Base-by-base conservation (phyloP, 805 yeast species). In the Starmerella riodocensis region DNA sequence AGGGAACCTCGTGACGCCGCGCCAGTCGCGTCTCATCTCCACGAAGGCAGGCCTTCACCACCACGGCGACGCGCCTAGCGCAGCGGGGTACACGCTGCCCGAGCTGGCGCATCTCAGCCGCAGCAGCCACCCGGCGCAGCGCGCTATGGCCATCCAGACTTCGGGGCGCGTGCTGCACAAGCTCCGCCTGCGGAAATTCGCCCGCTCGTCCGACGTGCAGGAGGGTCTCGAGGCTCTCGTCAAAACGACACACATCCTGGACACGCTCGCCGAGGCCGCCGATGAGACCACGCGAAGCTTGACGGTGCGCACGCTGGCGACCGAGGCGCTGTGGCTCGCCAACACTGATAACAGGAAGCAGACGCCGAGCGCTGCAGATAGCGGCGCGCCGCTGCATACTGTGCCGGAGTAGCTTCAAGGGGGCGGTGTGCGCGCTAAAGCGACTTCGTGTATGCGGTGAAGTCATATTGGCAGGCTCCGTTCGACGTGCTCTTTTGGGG, bases 31-130 rank as follows among this genome's bases (percentile, higher is more conserved):
- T 1, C 58, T 59, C 19, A 58, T 72, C 6, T 74, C 79, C 2
- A 66, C 77, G 0, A 63, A 66, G 29, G 55, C 70, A 29, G 98
- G 94, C 0, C 67, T 91, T 20, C 95, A 84, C 53, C 97, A 91
- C 56, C 99, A 91, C 58, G 70, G 95, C 0, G 83, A 78, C 9
- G 75, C 78, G 34, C 95, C 97, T 0, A 75, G 76, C 32, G 65
- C 86, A 37, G 94, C 97, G 0, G 99, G 99, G 0, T 91, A 91
- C 57, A 86, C 96, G 0, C 56, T 91, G 19, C 65, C 73, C 0
- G 99, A 91, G 55, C 65, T 91, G 37, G 78, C 79, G 1, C 91
- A 79, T 49, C 67, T 83, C 34, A 63, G 85, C 4, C 66, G 94
- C 47, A 82, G 94, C 2, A 72, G 78, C 1, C 73, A 78, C 40